These are phyloP conservation scores for Piper betle DNA, from an alignment of 164 flowering plant genomes.

Conservation along the genomic window DNA sequence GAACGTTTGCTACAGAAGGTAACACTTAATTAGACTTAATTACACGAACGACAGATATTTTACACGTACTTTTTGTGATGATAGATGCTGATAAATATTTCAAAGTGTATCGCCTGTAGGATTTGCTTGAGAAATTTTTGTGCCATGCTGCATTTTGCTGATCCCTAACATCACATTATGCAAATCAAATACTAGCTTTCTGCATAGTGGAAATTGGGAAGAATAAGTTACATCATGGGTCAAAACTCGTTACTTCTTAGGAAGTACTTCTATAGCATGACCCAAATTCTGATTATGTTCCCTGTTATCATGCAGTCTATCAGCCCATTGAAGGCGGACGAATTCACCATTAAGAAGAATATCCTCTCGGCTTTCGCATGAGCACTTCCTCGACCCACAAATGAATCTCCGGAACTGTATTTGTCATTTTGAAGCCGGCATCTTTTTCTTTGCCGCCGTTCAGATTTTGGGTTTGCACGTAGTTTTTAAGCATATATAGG, in stretches of 20 bases:
- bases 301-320: conserved; percentile 49
- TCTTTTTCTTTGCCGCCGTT: neutral
- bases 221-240: no score
- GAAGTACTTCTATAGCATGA: neutral
- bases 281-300: neutral
- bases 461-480: neutral
- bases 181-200: no score
- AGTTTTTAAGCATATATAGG: no score
- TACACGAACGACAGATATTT: neutral
- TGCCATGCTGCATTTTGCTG: no score
- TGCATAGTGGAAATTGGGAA: no score
- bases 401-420: neutral
- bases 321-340: conserved; percentile 69
- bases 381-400: conserved; percentile 7
- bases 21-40: neutral
- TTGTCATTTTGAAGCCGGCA: neutral
- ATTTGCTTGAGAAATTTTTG: no score
- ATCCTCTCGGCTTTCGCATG: conserved; percentile 45
- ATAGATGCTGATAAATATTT: neutral
- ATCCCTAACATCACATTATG: no score
- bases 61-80: neutral
- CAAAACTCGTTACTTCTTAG: neutral
- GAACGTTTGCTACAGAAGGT: conserved; percentile 91
- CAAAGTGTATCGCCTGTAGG: no score
- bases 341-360: conserved; percentile 80